Evolutionary conservation across 345 rosid species (phyloP), one percentile per base, ranked within the genome.

Genomic region (Linum lewisii): DNA sequence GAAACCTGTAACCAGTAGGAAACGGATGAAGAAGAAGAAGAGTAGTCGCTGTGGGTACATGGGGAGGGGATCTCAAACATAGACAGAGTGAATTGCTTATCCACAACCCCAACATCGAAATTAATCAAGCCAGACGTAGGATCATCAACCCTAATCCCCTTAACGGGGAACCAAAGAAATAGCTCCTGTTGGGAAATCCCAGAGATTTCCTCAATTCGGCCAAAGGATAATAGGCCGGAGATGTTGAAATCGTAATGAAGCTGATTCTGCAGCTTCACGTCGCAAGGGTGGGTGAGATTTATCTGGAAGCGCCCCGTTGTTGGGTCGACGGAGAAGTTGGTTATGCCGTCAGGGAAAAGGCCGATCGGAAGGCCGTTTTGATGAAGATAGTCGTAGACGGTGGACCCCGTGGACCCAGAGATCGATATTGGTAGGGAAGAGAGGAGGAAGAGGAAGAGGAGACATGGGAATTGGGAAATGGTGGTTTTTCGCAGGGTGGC

Each of bases 131-230:
- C 75, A 22, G 75, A 65, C 53, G 59, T 45, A n/a, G 71, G 71
- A 14, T 57, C 71, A 34, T 66, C 75, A 24, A 72, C 75, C 9
- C 71, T 63, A 7, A 72, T 72, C n/a, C 75, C 57, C 51, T 72
- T 66, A 11, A 72, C 75, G 1, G 75, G 75, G 18, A 72, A 54
- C 75, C 75, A 72, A 1, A 72, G 63, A 47, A 72, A 72, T 5
- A 72, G 64, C 49, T 72, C 75, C 68, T 72, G 75, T 64, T 66
- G 71, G 34, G 71, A 58, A 19, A 72, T 24, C 7, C 75, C 75
- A 6, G 71, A 62, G 21, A 72, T 44, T 0, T 34, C 45, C 0
- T 57, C 65, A 54, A 72, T 72, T 57, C 52, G 25, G 16, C 71
- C 75, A 16, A 34, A 29, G 7, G 66, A 60, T 7, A 67, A 42